Evolutionary conservation across 352 stramenopile genomes (phyloP).

Genomic region (Phytophthora europaea): DNA sequence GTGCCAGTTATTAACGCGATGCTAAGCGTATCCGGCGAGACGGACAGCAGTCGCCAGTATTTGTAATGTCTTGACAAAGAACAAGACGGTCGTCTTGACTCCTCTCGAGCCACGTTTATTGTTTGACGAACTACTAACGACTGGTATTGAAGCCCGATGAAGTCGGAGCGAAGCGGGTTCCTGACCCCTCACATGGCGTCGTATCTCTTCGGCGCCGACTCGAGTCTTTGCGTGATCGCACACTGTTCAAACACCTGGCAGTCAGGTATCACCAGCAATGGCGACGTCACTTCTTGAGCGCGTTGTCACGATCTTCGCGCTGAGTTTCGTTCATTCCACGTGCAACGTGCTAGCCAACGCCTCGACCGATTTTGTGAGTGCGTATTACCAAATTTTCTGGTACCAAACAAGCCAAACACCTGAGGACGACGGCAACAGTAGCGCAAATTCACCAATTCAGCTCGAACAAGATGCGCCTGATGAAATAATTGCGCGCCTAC

Average conservation of each 20-base stretch:
- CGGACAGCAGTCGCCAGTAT: conserved; percentile 5
- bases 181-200: background rate
- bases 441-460: background rate
- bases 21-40: too few relatives aligned
- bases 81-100: conserved; percentile 5
- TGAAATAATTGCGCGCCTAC: conserved; percentile 31
- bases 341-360: background rate
- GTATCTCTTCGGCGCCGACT: conserved; percentile 2
- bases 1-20: background rate
- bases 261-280: conserved; percentile 16
- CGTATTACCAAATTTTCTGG: conserved; percentile 38
- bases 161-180: conserved; percentile 6
- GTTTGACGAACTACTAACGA: background rate
- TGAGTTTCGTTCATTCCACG: background rate
- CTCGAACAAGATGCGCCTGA: conserved; percentile 25
- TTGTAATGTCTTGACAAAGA: conserved; percentile 25
- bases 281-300: background rate
- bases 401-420: conserved; percentile 6
- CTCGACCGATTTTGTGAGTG: conserved; percentile 31
- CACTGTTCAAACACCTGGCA: conserved; percentile 13
- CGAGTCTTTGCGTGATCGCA: background rate
- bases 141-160: background rate
- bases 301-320: background rate
- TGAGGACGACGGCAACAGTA: background rate
- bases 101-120: conserved; percentile 2